Conservation (phyloP, 2,329 filamentous ascomycete species). For the Trichophaea hybrida region DNA sequence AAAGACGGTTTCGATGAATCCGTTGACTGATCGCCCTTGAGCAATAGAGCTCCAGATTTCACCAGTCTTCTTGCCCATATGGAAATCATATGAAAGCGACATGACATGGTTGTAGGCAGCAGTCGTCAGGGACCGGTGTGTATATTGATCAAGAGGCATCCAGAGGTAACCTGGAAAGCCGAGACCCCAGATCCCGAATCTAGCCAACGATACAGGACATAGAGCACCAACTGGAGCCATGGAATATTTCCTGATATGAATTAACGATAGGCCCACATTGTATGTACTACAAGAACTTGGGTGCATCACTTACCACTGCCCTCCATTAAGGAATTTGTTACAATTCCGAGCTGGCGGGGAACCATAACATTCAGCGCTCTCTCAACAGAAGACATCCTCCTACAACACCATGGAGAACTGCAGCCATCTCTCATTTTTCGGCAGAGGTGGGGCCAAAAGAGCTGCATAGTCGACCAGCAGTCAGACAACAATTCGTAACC, state of each 20-base stretch:
- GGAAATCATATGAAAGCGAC: conserved; percentile 55
- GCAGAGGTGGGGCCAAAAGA: conserved; percentile 70
- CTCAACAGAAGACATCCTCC: conserved; percentile 48
- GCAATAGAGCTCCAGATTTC: conserved; percentile 51
- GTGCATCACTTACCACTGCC: conserved; percentile 31
- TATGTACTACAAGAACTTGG: not conserved
- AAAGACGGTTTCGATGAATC: conserved; percentile 44
- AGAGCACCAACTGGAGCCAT: conserved; percentile 41
- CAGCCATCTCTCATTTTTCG: conserved; percentile 48
- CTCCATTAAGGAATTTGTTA: conserved; percentile 53
- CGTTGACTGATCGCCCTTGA: conserved; percentile 46
- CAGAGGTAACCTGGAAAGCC: conserved; percentile 40
- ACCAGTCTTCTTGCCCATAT: conserved; percentile 49
- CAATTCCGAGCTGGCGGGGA: conserved; percentile 66
- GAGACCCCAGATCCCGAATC: conserved; percentile 40
- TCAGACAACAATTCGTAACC: not conserved
- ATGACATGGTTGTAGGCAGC: conserved; percentile 54
- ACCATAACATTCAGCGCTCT: conserved; percentile 63
- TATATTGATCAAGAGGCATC: conserved; percentile 43
- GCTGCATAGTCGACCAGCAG: conserved; percentile 31
- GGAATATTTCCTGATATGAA: conserved; percentile 33
- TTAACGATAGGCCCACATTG: not conserved
- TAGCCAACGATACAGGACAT: conserved; percentile 38
- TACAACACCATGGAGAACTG: conserved; percentile 56
- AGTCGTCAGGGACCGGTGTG: conserved; percentile 44